phyloP scores from a whole-genome alignment of 257 asterid genomes.

The Salvia miltiorrhiza region DNA sequence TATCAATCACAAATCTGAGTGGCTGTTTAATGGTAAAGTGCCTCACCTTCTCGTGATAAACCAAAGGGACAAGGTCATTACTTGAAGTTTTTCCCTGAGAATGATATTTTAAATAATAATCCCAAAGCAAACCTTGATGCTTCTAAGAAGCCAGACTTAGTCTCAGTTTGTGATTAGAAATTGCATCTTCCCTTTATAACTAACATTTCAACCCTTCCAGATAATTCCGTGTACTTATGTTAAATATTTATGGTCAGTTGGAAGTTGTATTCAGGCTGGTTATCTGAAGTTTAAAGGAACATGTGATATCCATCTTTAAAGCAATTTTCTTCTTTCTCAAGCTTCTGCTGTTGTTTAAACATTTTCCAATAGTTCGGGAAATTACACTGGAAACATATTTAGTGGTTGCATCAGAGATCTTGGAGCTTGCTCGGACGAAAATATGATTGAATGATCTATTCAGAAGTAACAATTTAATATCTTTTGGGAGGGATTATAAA shows the following conservation, averaged over 20 bases:
- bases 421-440: background rate
- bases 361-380: background rate
- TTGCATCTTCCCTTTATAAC: background rate
- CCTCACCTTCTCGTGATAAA: conserved; percentile 9
- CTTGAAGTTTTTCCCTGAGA: background rate
- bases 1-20: conserved; percentile 75
- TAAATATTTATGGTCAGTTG: background rate
- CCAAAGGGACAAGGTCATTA: background rate
- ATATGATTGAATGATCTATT: conserved; percentile 1
- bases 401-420: background rate
- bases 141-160: background rate
- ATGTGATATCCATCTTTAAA: background rate
- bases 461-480: background rate
- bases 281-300: conserved; percentile 10
- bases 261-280: background rate
- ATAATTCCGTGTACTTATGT: background rate
- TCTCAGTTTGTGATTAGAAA: background rate
- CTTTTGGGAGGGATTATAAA: background rate
- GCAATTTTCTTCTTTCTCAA: background rate
- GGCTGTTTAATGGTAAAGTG: conserved; percentile 81
- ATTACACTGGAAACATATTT: background rate
- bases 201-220: conserved; percentile 15
- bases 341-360: background rate
- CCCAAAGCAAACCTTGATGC: background rate
- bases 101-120: background rate